Percentiles rank a stretch among this genome's conserved stretches.
phyloP scores from a whole-genome alignment of 2,329 filamentous ascomycete species.

The Fonsecaea monophora region DNA sequence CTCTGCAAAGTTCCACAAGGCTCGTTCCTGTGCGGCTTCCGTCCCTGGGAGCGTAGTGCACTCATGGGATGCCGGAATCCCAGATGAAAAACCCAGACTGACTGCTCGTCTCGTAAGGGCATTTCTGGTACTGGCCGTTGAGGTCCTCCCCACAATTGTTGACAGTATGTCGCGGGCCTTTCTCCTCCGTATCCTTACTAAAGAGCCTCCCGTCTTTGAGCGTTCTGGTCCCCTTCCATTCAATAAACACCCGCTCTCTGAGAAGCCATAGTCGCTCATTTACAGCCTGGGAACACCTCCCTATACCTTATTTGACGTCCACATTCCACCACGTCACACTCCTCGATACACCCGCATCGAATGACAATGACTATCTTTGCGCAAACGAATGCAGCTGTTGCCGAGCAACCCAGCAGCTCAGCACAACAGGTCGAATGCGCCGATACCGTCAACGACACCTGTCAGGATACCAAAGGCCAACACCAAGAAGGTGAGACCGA shows the following conservation, averaged over 20 bases:
- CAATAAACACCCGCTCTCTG: not conserved
- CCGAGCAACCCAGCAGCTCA: not conserved
- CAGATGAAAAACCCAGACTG: not conserved
- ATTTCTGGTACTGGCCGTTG: not conserved
- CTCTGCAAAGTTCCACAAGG: not conserved
- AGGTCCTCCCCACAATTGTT: not conserved
- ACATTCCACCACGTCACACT: not conserved
- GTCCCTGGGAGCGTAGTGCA: not conserved
- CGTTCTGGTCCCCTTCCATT: not conserved
- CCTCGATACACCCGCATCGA: not conserved
- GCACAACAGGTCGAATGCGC: slow-evolving; percentile 2
- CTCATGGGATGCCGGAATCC: not conserved
- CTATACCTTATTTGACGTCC: not conserved
- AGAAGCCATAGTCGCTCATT: not conserved
- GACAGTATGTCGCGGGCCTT: not conserved
- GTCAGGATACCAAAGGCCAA: not conserved
- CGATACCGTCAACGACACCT: not conserved
- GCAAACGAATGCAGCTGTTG: not conserved
- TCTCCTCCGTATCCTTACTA: not conserved
- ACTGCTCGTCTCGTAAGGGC: not conserved
- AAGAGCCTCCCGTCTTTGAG: not conserved
- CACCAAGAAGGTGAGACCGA: not conserved
- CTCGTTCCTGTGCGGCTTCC: not conserved
- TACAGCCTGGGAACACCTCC: not conserved
- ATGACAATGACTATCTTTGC: not conserved